These are phyloP conservation scores for Candida taoyuanica DNA, from an alignment of 805 yeast genomes.

Conservation along the genomic window DNA sequence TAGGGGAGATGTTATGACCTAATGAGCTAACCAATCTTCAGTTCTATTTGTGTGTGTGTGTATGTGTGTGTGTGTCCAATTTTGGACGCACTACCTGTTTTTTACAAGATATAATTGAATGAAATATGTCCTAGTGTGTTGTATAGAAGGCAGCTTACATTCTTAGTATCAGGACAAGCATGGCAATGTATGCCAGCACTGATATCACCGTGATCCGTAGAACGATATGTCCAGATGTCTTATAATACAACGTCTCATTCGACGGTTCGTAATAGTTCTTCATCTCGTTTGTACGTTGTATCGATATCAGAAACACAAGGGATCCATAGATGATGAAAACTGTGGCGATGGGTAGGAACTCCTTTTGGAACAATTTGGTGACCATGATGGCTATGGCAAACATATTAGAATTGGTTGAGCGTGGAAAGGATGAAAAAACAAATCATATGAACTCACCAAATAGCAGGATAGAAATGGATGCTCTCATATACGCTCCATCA, in stretches of 20 bases:
- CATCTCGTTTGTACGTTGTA: constrained; percentile 30
- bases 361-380: constrained; percentile 57
- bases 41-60: neutral
- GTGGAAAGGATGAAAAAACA: no score
- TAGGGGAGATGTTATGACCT: no score
- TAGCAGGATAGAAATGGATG: neutral
- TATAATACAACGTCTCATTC: constrained; percentile 38
- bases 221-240: constrained; percentile 60
- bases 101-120: no score
- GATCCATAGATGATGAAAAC: constrained; percentile 60
- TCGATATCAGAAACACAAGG: constrained; percentile 36
- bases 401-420: no score
- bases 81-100: no score
- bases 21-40: no score
- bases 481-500: neutral
- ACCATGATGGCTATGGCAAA: constrained; percentile 51
- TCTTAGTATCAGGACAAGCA: constrained; percentile 46
- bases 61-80: no score
- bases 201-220: constrained; percentile 48
- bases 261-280: constrained; percentile 36
- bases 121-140: no score
- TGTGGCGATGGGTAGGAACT: constrained; percentile 63
- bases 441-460: neutral
- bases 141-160: no score
- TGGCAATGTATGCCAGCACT: constrained; percentile 43